Evolutionary conservation across 192 early-diverging fungal genomes (phyloP).

Genomic region (Jimgerdemannia lactiflua): DNA sequence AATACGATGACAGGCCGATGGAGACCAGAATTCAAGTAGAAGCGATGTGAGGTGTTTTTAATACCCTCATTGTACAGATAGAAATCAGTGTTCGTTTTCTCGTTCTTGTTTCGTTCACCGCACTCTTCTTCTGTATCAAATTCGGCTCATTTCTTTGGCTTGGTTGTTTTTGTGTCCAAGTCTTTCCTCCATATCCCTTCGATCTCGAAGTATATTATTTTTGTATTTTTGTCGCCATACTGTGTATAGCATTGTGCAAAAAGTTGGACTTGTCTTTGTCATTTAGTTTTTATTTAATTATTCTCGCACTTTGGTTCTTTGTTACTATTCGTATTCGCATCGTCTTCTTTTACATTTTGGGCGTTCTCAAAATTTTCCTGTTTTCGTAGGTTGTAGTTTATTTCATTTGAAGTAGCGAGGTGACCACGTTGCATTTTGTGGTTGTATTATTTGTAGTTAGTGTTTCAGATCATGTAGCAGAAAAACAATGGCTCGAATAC

Average conservation of each 20-base stretch:
- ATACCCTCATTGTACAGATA: not conserved
- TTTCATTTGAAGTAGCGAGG: not conserved
- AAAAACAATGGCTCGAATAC: not conserved
- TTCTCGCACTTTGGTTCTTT: not conserved
- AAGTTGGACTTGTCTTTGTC: not conserved
- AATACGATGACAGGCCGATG: not conserved
- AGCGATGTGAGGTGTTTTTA: not conserved
- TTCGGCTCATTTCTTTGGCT: not conserved
- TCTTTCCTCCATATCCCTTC: not conserved
- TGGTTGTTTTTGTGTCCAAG: not conserved
- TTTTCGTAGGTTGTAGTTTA: not conserved
- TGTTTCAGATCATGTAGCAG: not conserved
- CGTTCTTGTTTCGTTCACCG: not conserved
- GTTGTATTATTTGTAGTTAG: not conserved
- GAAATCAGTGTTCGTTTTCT: not conserved
- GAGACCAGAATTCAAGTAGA: not conserved
- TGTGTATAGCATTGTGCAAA: not conserved
- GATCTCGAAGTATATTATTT: not conserved
- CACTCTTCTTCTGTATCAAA: not conserved
- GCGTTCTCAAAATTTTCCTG: not conserved
- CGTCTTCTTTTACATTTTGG: not conserved
- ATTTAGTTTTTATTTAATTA: not conserved
- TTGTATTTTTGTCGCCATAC: not conserved
- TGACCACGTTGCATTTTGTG: not conserved
- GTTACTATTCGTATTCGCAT: not conserved